Evolutionary conservation across 768 basidiomycete species (phyloP), one percentile per base, ranked within the genome.

Genomic region (Leccinum obscurum): DNA sequence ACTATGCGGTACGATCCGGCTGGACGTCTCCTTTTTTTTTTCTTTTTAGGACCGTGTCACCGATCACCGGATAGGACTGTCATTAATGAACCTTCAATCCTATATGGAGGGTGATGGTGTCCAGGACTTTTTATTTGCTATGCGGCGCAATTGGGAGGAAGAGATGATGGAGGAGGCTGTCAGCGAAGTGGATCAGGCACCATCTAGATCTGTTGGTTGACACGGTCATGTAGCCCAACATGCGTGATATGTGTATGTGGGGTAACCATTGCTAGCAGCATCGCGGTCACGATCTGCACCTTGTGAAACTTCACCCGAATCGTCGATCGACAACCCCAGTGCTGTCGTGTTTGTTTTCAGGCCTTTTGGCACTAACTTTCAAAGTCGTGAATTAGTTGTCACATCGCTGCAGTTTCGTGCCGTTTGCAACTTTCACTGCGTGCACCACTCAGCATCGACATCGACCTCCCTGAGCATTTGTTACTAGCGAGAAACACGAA

Each of bases 1-100:
- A 10, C 7, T 13, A 6, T 8, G 8, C 3, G 28, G 8, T 1
- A 15, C 17, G 13, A n/a, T 17, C 10, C 4, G 3, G 7, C 1
- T 52, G 57, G 48, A 62, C 46, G 17, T n/a, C 11, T 48, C 14
- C 54, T 24, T 17, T 3, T 39, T 2, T 24, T 2, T 24, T 34
- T 56, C 1, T 30, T 30, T 55, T 8, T 34, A 96, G 89, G 93
- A 94, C 63, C 88, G 95, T 10, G 85, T 98, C 10, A 98, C 95
- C 3, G 95, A 97, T 72, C 95, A 98, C 66, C 83, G 95, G 0
- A 86, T 97, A 46, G 89, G 90, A 4, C 70, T 95, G 26, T 89
- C 90, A 1, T 64, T 92, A 28, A 86, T 80, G 76, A 89, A 89
- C 61, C 78, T 91, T 4, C 74, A 77, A 4, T 80, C 82, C 0